Percentiles rank a stretch among this genome's conserved stretches.
Evolutionary conservation across 768 basidiomycete species (phyloP).

Genomic region (Kwoniella sp.): DNA sequence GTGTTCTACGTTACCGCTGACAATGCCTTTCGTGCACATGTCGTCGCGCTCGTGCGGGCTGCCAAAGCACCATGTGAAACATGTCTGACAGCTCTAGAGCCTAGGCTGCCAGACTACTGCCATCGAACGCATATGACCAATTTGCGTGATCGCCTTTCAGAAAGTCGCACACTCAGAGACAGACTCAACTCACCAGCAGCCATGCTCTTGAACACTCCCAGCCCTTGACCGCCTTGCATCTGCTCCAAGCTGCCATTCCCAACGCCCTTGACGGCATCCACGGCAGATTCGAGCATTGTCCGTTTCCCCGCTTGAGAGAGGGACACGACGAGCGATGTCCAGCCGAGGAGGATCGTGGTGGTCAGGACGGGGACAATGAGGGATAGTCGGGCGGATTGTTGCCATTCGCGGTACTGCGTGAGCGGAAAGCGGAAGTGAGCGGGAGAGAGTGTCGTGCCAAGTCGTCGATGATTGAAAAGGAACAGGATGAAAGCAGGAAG

Average conservation of each 20-base stretch:
- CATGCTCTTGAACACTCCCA: conserved; percentile 44
- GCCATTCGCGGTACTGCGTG: conserved; percentile 52
- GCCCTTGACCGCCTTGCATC: conserved; percentile 21
- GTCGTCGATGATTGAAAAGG: not conserved
- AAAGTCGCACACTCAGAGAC: too few relatives aligned
- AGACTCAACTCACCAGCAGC: conserved; percentile 30
- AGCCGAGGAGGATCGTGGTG: conserved; percentile 46
- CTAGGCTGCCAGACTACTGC: too few relatives aligned
- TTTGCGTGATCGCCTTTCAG: too few relatives aligned
- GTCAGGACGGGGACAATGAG: conserved; percentile 50
- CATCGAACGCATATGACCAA: too few relatives aligned
- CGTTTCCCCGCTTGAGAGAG: conserved; percentile 45
- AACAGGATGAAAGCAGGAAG: not conserved
- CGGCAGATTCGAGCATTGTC: conserved; percentile 17
- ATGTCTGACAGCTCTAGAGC: too few relatives aligned
- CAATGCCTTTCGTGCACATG: too few relatives aligned
- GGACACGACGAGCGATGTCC: conserved; percentile 44
- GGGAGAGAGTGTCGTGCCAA: too few relatives aligned
- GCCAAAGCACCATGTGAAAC: too few relatives aligned
- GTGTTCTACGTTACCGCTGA: too few relatives aligned
- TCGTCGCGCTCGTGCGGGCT: too few relatives aligned
- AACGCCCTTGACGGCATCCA: conserved; percentile 34
- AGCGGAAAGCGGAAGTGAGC: not conserved
- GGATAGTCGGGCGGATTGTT: conserved; percentile 47
- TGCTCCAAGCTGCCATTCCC: conserved; percentile 22